Conservation (phyloP, 2,329 filamentous ascomycete genomes). For the Verticillium zaregamsianum region DNA sequence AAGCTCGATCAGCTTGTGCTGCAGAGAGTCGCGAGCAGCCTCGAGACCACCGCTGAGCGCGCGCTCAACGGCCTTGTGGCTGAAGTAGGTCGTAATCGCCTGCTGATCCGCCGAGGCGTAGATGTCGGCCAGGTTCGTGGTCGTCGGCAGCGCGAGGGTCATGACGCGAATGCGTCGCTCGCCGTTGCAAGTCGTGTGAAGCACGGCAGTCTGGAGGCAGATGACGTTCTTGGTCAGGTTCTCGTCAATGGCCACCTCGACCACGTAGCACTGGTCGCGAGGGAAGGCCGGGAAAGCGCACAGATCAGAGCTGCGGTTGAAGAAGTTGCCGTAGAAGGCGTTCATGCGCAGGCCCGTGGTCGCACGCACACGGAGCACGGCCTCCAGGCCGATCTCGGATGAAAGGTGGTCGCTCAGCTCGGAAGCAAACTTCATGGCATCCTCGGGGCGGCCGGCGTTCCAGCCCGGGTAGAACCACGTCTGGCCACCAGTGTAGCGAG, state of each 20-base stretch:
- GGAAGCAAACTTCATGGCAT: constrained; percentile 95
- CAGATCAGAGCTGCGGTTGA: constrained; percentile 95
- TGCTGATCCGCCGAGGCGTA: constrained; percentile 94
- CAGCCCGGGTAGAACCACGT: constrained; percentile 98
- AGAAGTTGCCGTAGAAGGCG: constrained; percentile 99
- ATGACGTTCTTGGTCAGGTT: constrained; percentile 86
- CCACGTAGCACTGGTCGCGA: constrained; percentile 93
- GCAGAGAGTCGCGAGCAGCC: constrained; percentile 82
- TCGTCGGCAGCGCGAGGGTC: constrained; percentile 89
- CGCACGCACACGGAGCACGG: constrained; percentile 89
- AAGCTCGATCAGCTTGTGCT: constrained; percentile 87
- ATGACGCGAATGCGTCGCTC: constrained; percentile 92
- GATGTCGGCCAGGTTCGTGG: constrained; percentile 81
- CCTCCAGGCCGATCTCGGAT: constrained; percentile 91
- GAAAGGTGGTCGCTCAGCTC: constrained; percentile 98
- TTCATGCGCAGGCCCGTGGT: constrained; percentile 94
- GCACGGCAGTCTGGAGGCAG: constrained; percentile 88
- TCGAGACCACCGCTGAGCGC: constrained; percentile 83
- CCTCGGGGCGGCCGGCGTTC: constrained; percentile 90
- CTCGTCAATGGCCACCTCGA: constrained; percentile 97
- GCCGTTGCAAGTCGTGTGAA: constrained; percentile 97
- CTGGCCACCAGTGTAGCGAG: constrained; percentile 92
- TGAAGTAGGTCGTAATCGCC: constrained; percentile 90
- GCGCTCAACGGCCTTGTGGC: constrained; percentile 94
- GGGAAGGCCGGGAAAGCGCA: constrained; percentile 98